Evolutionary conservation across 257 asterid species (phyloP), one percentile per base, ranked within the genome.

Genomic region (Ballota nigra): DNA sequence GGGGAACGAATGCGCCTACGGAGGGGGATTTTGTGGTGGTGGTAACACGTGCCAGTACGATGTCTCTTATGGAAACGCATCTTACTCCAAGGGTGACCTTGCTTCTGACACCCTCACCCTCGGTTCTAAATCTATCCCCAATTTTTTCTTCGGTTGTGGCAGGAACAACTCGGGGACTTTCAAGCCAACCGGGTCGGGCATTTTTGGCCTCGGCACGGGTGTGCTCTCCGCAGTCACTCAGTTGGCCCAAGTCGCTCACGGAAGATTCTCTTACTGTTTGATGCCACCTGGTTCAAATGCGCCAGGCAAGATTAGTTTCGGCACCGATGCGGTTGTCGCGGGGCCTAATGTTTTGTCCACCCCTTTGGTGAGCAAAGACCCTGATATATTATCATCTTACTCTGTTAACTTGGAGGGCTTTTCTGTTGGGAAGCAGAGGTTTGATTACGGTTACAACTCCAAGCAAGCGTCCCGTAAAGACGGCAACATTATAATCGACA

Each of bases 291-390:
- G 19, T 7, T 52, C 59, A 11, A 18, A 18, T 1, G 6, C 19
- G 8, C 0, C 85, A 0, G 86, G 96, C 82, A 84, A 66, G 52
- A 85, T 90, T 7, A 83, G 70, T 3, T 86, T 90, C 15, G 97
- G 97, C 0, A 12, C 53, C 2, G 3, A 60, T 0, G 87, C 89
- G 0, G 6, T 58, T 0, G 80, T 88, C 5, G 8, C 68, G 0
- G 91, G 86, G 2, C 68, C 64, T 10, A 13, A 31, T 0, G 83
- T 72, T 0, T 64, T 85, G 0, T 78, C 89, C 0, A 87, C 95
- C 8, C 95, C 91, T 0, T 1, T 90, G 5, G 63, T 80, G 4
- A 71, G n/a, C 24, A 76, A 78, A 69, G 4, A 29, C 0, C 86
- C 87, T 0, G 53, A 15, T 3, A n/a, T n/a, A 4, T 45, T 6